Conservation (phyloP, 2,329 filamentous ascomycete genomes). For the Sclerotinia subarctica region DNA sequence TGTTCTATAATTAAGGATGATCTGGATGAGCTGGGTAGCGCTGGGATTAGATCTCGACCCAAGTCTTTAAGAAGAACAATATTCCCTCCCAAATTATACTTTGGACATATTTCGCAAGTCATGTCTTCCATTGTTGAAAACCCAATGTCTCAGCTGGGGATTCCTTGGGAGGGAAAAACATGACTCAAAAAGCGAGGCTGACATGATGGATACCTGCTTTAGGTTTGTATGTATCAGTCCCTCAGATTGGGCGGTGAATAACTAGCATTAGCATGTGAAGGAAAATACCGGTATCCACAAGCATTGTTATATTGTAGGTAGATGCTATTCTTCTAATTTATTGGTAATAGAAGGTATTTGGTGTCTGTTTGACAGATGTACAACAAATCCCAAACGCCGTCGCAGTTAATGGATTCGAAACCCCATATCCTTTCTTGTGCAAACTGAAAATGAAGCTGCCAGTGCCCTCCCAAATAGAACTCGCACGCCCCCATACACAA, state of each 20-base stretch:
- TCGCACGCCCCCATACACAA: conserved; percentile 28
- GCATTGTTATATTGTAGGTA: conserved; percentile 19
- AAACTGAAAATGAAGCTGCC: conserved; percentile 28
- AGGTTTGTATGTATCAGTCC: neutral
- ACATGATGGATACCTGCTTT: neutral
- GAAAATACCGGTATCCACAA: neutral
- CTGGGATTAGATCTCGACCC: neutral
- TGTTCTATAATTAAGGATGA: neutral
- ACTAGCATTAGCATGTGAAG: neutral
- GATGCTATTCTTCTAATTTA: conserved; percentile 19
- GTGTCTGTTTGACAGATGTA: conserved; percentile 28
- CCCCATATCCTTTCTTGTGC: conserved; percentile 25
- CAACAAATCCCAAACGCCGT: conserved; percentile 35
- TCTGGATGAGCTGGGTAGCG: neutral
- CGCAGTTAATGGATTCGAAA: conserved; percentile 23
- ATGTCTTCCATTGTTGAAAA: neutral
- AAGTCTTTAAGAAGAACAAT: neutral
- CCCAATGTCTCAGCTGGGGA: neutral
- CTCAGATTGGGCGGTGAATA: neutral
- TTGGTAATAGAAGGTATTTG: conserved; percentile 24
- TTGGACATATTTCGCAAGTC: neutral
- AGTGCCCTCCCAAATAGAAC: conserved; percentile 32
- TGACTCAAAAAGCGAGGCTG: conserved; percentile 10
- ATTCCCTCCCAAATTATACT: neutral
- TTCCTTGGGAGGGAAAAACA: neutral